These are phyloP conservation scores for Xylariaceae sp. DNA, from an alignment of 2,329 filamentous ascomycete species.

Conservation along the genomic window DNA sequence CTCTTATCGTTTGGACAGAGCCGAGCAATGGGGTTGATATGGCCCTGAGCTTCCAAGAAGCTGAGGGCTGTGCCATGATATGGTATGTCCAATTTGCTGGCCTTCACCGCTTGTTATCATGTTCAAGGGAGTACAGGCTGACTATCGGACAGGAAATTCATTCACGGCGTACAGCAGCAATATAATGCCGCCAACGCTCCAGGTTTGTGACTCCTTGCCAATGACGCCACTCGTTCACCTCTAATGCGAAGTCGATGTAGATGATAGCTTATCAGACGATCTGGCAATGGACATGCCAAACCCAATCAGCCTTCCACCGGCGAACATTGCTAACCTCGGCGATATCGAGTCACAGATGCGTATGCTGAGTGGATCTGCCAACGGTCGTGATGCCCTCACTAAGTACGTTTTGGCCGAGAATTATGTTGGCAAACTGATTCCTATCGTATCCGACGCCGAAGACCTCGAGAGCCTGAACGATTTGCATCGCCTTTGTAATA, in stretches of 20 bases:
- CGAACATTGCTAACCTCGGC: slow-evolving; percentile 74
- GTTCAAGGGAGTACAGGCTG: slow-evolving; percentile 14
- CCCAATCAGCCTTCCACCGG: slow-evolving; percentile 69
- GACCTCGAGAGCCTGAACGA: slow-evolving; percentile 84
- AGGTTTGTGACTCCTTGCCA: slow-evolving; percentile 41
- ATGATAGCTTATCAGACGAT: slow-evolving; percentile 88
- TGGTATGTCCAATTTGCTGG: slow-evolving; percentile 54
- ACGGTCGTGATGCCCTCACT: slow-evolving; percentile 77
- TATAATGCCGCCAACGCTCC: slow-evolving; percentile 57
- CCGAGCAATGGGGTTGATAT: slow-evolving; percentile 80
- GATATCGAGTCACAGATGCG: slow-evolving; percentile 86
- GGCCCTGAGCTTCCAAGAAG: slow-evolving; percentile 97
- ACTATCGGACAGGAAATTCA: slow-evolving; percentile 69
- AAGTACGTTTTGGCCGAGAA: slow-evolving; percentile 83
- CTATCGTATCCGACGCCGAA: slow-evolving; percentile 82
- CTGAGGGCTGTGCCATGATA: slow-evolving; percentile 86
- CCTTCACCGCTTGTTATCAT: not conserved
- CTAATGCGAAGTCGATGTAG: slow-evolving; percentile 39
- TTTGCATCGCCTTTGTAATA: slow-evolving; percentile 89
- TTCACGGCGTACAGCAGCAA: slow-evolving; percentile 77
- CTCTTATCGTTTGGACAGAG: slow-evolving; percentile 97
- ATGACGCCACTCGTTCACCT: not conserved
- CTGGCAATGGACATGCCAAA: slow-evolving; percentile 67
- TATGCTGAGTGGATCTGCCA: slow-evolving; percentile 66
- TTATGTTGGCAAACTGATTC: slow-evolving; percentile 83